phyloP scores from a whole-genome alignment of 331 rosid genomes.

The Arachis monticola region DNA sequence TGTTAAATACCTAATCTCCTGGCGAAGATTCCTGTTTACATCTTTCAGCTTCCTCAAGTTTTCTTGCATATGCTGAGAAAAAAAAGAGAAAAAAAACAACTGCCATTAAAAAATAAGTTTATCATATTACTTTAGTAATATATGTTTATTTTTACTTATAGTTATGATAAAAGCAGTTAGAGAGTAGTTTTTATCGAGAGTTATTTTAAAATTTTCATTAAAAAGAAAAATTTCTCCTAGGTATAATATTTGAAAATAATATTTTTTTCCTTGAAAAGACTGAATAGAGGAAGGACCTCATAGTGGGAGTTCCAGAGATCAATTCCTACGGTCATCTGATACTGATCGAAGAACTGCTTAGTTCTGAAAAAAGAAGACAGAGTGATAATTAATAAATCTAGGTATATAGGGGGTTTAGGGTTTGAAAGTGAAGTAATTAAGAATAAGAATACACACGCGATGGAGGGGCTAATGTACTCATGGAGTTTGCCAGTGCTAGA shows the following conservation, averaged over 20 bases:
- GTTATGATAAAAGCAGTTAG: no score
- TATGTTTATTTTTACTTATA: no score
- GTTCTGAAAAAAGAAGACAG: conserved; percentile 42
- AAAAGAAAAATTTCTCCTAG: no score
- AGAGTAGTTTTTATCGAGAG: no score
- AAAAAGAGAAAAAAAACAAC: background rate
- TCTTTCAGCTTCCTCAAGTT: conserved; percentile 64
- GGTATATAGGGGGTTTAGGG: conserved; percentile 28
- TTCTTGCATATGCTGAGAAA: conserved; percentile 73
- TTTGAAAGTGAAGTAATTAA: background rate
- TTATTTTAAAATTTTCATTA: background rate
- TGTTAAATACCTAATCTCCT: conserved; percentile 65
- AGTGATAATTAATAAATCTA: background rate
- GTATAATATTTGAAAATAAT: no score
- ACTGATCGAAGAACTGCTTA: conserved; percentile 76
- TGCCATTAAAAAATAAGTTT: background rate
- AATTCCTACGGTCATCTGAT: conserved; percentile 57
- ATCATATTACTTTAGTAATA: no score
- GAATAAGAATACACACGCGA: conserved; percentile 56
- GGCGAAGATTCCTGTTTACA: conserved; percentile 64
- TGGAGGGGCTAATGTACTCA: conserved; percentile 67
- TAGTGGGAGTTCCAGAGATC: conserved; percentile 85
- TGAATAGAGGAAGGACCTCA: conserved; percentile 50
- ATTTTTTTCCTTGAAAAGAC: no score
- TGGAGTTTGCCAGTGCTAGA: conserved; percentile 75